These are phyloP conservation scores for Murraya paniculata DNA, from an alignment of 345 rosid genomes.

Conservation along the genomic window DNA sequence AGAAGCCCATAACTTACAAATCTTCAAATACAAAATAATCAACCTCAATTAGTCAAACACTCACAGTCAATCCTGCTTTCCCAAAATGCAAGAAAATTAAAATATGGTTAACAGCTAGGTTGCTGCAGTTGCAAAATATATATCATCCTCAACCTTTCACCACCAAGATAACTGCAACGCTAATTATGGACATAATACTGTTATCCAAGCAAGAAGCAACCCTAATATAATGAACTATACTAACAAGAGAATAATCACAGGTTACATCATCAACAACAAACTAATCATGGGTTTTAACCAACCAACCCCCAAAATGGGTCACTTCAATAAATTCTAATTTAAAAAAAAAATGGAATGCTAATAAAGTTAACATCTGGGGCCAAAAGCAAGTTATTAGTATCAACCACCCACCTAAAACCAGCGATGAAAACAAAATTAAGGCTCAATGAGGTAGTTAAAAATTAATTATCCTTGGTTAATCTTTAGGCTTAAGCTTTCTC, in stretches of 20 bases:
- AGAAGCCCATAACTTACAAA: slow-evolving; percentile 25
- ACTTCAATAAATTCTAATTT: not conserved
- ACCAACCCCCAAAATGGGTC: slow-evolving; percentile 27
- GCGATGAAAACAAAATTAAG: slow-evolving; percentile 12
- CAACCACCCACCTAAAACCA: slow-evolving; percentile 25
- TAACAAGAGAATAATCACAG: slow-evolving; percentile 27
- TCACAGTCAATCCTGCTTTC: slow-evolving; percentile 32
- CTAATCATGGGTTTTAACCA: slow-evolving; percentile 31
- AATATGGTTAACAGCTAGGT: slow-evolving; percentile 36
- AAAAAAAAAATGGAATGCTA: slow-evolving; percentile 12
- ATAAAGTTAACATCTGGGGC: slow-evolving; percentile 21
- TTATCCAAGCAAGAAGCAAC: slow-evolving; percentile 52
- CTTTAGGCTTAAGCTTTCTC: slow-evolving; percentile 14
- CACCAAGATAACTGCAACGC: slow-evolving; percentile 38
- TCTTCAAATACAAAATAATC: slow-evolving; percentile 21
- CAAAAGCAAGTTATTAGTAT: slow-evolving; percentile 21
- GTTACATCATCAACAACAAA: slow-evolving; percentile 38
- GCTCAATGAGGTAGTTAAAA: slow-evolving; percentile 26
- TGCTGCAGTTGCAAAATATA: slow-evolving; percentile 39
- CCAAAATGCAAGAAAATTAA: slow-evolving; percentile 33
- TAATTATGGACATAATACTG: slow-evolving; percentile 24
- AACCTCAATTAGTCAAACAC: slow-evolving; percentile 17
- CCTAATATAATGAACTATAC: slow-evolving; percentile 36
- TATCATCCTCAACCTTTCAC: slow-evolving; percentile 18
- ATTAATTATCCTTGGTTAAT: slow-evolving; percentile 21